Evolutionary conservation across 441 rosid species (phyloP), one percentile per base, ranked within the genome.

Genomic region (Brassica balearica): DNA sequence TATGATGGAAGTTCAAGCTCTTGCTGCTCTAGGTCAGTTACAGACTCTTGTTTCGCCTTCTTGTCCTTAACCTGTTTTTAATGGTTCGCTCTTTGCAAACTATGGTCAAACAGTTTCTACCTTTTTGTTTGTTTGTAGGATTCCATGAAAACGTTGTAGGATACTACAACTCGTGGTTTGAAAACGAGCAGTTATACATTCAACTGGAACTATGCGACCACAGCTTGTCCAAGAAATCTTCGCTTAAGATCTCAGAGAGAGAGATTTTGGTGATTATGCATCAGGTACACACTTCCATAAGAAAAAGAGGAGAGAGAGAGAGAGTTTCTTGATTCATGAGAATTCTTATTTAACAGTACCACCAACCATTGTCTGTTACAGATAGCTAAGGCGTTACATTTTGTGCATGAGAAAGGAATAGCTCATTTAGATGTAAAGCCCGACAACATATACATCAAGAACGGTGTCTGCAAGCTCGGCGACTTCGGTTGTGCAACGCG

Each of bases 1-100:
- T 85, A 87, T 93, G 80, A 91, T 95, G 97, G 99, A 95, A 90
- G 98, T 91, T 80, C 99, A 95, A 85, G 92, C 96, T 81, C 84
- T 93, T 84, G 99, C 97, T 62, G 97, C 97, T 75, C 78, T 46
- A 46, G 53, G 53, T 46, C 53, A 46, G 53, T 20, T 53, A 6
- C 10, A 53, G 59, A 15, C 59, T 20, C 59, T 53, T 43, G 51
- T 15, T 53, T 53, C 15, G 59, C 59, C 59, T 15, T 53, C 22
- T 53, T 15, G 1, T 53, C 59, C 59, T 53, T 15, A 6, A 53
- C 19, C 1, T 15, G 7, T 46, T 53, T 46, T 15, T 51, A 53
- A 9, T 15, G 58, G 20, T 51, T 51, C 0, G 20, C 58, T 51
- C 58, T 14, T 53, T 53, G 22, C 59, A 53, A 53, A 4, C 59